A percentile compares a stretch with the other conserved stretches of the same genome.
Evolutionary conservation across 2,329 filamentous ascomycete genomes (phyloP).

Genomic region (Podosphaera leucotricha): DNA sequence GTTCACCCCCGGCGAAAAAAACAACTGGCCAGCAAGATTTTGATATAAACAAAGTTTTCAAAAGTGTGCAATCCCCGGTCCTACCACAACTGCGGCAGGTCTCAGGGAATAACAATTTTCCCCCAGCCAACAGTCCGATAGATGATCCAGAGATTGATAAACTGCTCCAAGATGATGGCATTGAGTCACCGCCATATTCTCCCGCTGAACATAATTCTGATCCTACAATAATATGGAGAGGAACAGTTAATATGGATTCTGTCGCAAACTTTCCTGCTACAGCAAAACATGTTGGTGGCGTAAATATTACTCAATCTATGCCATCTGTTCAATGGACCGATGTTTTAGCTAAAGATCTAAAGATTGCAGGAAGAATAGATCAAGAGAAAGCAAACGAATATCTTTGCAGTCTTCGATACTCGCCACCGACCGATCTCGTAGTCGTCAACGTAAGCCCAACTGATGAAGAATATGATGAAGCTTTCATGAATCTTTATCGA

Average conservation of each 20-base stretch:
- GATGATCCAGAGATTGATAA: conserved; percentile 79
- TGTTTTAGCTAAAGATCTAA: conserved; percentile 46
- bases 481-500: conserved; percentile 57
- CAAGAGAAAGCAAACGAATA: conserved; percentile 73
- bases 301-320: conserved; percentile 39
- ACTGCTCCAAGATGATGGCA: conserved; percentile 56
- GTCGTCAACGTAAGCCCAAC: conserved; percentile 50
- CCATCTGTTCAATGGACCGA: conserved; percentile 37
- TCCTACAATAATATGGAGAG: conserved; percentile 55
- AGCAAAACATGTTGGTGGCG: conserved; percentile 69
- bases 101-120: conserved; percentile 20
- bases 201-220: conserved; percentile 50
- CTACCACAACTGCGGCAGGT: conserved; percentile 21
- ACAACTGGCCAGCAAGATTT: conserved; percentile 25
- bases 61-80: conserved; percentile 55
- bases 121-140: conserved; percentile 29
- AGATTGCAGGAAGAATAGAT: conserved; percentile 58
- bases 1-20: conserved; percentile 8
- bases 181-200: conserved; percentile 61
- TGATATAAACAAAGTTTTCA: conserved; percentile 70
- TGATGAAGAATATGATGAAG: conserved; percentile 31
- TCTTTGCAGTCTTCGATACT: conserved; percentile 66
- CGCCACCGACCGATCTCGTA: conserved; percentile 58
- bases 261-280: conserved; percentile 52
- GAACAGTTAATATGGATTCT: conserved; percentile 50